These are phyloP conservation scores for Orobanche coerulescens DNA, from an alignment of 257 asterid genomes.

Conservation along the genomic window DNA sequence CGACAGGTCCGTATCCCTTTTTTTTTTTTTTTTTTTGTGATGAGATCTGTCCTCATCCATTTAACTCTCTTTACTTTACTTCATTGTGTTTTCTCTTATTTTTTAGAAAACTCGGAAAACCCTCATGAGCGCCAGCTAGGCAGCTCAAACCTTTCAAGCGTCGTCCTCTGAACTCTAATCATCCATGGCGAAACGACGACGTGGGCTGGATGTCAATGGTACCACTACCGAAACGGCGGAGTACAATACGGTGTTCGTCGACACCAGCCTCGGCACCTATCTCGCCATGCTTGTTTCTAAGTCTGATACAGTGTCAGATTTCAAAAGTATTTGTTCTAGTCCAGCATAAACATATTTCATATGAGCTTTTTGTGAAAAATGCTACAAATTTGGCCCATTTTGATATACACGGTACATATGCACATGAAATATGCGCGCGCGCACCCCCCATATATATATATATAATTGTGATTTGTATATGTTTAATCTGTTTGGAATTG, in stretches of 20 bases:
- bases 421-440: too few relatives aligned
- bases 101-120: constrained; percentile 11
- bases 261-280: constrained; percentile 68
- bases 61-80: neutral
- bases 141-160: neutral
- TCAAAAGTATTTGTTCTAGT: constrained; percentile 39
- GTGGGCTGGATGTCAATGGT: constrained; percentile 26
- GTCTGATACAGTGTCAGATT: constrained; percentile 44
- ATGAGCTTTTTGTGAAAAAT: neutral
- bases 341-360: neutral
- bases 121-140: constrained; percentile 20
- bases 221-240: constrained; percentile 17
- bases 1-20: too few relatives aligned
- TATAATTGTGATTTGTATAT: neutral
- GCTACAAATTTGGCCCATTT: neutral
- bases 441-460: too few relatives aligned
- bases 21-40: too few relatives aligned
- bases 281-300: constrained; percentile 32
- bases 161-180: neutral
- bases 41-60: neutral
- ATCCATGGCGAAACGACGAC: constrained; percentile 48
- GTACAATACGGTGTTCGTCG: constrained; percentile 36
- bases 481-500: neutral
- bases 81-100: too few relatives aligned
- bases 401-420: neutral